Evolutionary conservation across 2,329 filamentous ascomycete species (phyloP).

Genomic region (Penicillium sp.): DNA sequence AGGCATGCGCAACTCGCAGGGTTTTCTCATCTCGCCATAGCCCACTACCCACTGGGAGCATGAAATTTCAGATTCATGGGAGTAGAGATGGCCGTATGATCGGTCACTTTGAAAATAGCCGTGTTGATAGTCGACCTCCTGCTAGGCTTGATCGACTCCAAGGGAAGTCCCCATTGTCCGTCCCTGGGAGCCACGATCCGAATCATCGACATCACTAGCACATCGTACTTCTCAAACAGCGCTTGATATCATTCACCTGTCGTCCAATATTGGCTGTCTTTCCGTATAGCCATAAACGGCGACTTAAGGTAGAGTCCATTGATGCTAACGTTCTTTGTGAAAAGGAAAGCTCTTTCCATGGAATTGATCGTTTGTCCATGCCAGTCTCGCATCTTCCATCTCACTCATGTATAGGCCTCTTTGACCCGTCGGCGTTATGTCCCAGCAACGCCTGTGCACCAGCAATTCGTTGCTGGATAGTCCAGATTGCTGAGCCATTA

Average conservation of each 20-base stretch:
- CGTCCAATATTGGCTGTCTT: conserved; percentile 46
- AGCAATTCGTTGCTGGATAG: conserved; percentile 41
- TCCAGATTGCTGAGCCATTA: conserved; percentile 52
- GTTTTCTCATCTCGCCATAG: conserved; percentile 33
- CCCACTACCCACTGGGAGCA: conserved; percentile 48
- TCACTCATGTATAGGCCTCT: conserved; percentile 53
- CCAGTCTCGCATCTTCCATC: conserved; percentile 53
- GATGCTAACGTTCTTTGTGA: conserved; percentile 48
- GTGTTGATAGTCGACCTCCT: conserved; percentile 59
- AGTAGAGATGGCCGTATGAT: conserved; percentile 57
- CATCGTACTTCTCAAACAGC: conserved; percentile 43
- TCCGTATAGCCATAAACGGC: conserved; percentile 44
- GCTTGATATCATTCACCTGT: conserved; percentile 41
- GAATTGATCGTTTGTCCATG: conserved; percentile 30
- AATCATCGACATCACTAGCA: conserved; percentile 45
- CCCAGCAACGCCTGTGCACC: conserved; percentile 47
- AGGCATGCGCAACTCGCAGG: conserved; percentile 23
- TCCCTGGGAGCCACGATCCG: conserved; percentile 30
- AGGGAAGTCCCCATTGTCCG: conserved; percentile 24
- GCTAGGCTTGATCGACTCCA: conserved; percentile 34
- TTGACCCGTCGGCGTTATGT: conserved; percentile 46
- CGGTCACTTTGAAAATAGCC: conserved; percentile 58
- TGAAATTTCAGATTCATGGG: conserved; percentile 49
- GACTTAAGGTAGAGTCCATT: conserved; percentile 44
- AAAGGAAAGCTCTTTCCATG: conserved; percentile 39